These are phyloP conservation scores for Cercospora citrullina DNA, from an alignment of 2,329 filamentous ascomycete species.

Conservation along the genomic window DNA sequence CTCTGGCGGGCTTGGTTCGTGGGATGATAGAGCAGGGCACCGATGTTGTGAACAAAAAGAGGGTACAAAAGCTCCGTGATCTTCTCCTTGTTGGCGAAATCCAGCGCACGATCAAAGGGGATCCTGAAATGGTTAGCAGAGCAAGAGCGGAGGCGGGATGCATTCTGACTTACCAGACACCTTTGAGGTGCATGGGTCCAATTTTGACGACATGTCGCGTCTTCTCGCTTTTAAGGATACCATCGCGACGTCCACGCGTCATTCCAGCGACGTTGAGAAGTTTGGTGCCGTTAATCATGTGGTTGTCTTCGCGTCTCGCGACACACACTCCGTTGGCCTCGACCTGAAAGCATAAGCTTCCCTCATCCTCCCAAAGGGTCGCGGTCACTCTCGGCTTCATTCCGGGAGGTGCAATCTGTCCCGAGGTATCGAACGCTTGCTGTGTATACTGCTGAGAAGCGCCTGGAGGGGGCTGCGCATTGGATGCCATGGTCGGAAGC, in stretches of 20 bases:
- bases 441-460: conserved; percentile 28
- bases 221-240: conserved; percentile 97
- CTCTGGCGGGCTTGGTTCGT: conserved; percentile 79
- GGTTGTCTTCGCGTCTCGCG: conserved; percentile 91
- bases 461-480: conserved; percentile 26
- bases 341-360: conserved; percentile 95
- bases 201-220: conserved; percentile 97
- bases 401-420: conserved; percentile 85
- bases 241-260: conserved; percentile 92
- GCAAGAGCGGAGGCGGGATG: not conserved
- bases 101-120: conserved; percentile 92
- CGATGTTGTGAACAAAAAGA: conserved; percentile 96
- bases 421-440: conserved; percentile 75
- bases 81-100: conserved; percentile 99
- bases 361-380: conserved; percentile 97
- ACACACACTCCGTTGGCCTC: conserved; percentile 96
- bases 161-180: conserved; percentile 73
- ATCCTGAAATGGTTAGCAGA: conserved; percentile 64
- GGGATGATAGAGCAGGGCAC: conserved; percentile 88
- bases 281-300: conserved; percentile 99
- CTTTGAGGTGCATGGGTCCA: conserved; percentile 97
- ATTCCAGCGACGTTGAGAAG: conserved; percentile 95
- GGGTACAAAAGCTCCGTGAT: conserved; percentile 95
- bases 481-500: conserved; percentile 46
- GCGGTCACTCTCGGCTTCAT: conserved; percentile 97